Evolutionary conservation across 306 rosid species (phyloP), one percentile per base, ranked within the genome.

Genomic region (Coriaria nepalensis): DNA sequence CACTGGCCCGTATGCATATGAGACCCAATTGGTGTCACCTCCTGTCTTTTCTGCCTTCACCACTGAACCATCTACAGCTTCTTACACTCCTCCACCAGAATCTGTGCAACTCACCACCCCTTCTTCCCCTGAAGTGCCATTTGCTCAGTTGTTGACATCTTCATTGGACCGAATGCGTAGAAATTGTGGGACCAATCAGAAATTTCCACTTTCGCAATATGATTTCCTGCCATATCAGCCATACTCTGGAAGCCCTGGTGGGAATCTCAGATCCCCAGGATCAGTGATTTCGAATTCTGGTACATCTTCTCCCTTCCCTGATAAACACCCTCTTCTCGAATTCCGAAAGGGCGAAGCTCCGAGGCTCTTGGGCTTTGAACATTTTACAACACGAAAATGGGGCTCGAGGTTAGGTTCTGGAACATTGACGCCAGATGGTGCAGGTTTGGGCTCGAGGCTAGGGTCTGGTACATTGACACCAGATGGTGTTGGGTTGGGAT

Each of bases 81-180:
- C 87, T 57, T 85, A 63, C 63, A 90, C 97, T 57, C 97, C 98
- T 29, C 97, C 97, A 40, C 83, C 94, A 1, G 98, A 90, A 69
- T 81, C 98, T 56, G 81, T 84, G 68, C 92, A 81, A 52, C 54
- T 74, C 78, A 90, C 98, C 41, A 85, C 98, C 49, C 95, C 98
- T 38, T 81, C 98, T 42, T 90, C 98, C 39, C 95, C 98, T 48
- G 98, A 90, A 68, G 98, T 90, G 62, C 98, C 98, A 13, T 90
- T 84, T 77, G 98, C 98, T 67, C 93, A 85, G 57, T 80, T 88
- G 73, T 53, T 88, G 65, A 76, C 90, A 10, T 84, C 97, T 64
- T 81, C 90, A 0, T 68, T 84, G 42, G 92, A 74, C 65, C 74
- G 82, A 39, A 75, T 71, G 57, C 81, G 78, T 10, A 74, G 66